Conservation (phyloP, 1,284 basidiomycete genomes). For the Phylloporus gajari region DNA sequence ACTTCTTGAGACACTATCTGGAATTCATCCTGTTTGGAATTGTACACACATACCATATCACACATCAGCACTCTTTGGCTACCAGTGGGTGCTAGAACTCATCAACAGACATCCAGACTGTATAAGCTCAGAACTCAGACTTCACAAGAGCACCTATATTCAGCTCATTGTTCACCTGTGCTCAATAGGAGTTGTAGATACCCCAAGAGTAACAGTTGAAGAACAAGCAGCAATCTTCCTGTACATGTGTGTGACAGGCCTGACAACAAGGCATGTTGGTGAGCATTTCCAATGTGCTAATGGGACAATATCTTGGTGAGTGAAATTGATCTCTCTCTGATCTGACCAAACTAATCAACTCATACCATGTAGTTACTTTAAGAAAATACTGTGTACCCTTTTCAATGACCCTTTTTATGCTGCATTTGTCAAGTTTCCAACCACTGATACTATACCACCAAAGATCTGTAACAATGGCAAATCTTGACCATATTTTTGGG, state of each 20-base stretch:
- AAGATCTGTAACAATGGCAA: background rate
- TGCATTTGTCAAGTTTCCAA: background rate
- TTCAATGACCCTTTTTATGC: background rate
- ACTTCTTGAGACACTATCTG: background rate
- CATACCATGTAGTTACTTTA: background rate
- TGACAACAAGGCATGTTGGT: conserved; percentile 1
- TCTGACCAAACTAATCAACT: background rate
- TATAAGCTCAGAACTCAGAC: background rate
- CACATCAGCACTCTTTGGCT: background rate
- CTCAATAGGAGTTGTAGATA: background rate
- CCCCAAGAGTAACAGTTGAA: background rate
- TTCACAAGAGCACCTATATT: background rate
- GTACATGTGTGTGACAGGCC: background rate
- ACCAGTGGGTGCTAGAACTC: background rate
- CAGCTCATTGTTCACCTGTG: background rate
- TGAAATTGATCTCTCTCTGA: background rate
- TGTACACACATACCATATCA: background rate
- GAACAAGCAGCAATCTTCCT: background rate
- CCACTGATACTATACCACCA: background rate
- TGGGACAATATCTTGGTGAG: background rate
- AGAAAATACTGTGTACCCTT: background rate
- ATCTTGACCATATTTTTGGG: background rate
- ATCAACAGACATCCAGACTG: background rate
- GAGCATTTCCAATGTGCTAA: background rate
- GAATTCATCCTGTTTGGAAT: background rate